Percentiles rank a stretch among this genome's conserved stretches.
Conservation (phyloP, 2,329 filamentous ascomycete species). For the Epichloe glyceriae region DNA sequence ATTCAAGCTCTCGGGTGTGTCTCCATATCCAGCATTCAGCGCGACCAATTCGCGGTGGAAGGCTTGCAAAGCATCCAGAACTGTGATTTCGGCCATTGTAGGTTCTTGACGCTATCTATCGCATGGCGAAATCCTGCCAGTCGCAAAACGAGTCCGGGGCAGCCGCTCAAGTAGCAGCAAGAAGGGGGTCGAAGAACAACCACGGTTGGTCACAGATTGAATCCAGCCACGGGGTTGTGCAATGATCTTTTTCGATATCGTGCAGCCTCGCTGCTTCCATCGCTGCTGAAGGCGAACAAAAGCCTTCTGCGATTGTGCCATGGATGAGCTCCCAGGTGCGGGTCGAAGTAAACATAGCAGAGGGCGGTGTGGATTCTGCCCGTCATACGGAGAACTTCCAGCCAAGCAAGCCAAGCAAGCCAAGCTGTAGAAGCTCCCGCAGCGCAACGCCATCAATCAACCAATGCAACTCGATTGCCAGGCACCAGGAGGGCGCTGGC, state of each 20-base stretch:
- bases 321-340: conserved; percentile 11
- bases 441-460: neutral
- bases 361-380: conserved; percentile 25
- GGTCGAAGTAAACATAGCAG: conserved; percentile 15
- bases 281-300: conserved; percentile 9
- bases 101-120: conserved; percentile 32
- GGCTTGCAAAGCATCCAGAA: conserved; percentile 64
- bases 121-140: conserved; percentile 24
- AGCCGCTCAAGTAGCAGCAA: neutral
- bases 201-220: conserved; percentile 9
- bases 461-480: neutral
- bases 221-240: conserved; percentile 2
- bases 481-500: neutral
- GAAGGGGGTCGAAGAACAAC: neutral
- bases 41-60: conserved; percentile 77
- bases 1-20: conserved; percentile 52
- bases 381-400: conserved; percentile 2
- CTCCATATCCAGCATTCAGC: conserved; percentile 53
- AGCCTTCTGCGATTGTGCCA: conserved; percentile 9
- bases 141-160: neutral
- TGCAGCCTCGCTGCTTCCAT: conserved; percentile 19
- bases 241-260: conserved; percentile 13
- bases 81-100: conserved; percentile 60
- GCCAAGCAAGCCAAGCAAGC: too few species aligned
- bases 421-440: neutral